Evolutionary conservation across 2,329 filamentous ascomycete species (phyloP), one percentile per base, ranked within the genome.

Genomic region (Madurella fahalii): DNA sequence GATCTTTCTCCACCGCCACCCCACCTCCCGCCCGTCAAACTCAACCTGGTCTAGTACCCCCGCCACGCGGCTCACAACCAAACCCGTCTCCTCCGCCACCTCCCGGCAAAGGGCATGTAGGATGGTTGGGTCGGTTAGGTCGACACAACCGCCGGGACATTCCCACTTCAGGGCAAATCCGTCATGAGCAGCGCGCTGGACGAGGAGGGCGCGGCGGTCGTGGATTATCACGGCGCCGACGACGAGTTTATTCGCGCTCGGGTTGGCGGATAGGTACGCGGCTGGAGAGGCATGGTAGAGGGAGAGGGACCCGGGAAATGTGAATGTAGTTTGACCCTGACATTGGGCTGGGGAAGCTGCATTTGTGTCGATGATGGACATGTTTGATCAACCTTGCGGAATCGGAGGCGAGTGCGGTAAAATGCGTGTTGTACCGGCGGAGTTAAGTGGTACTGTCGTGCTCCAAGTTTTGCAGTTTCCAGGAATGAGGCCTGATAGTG

Each of bases 161-260:
- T 63, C 61, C 60, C 60, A 63, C 2, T 54, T 32, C 3, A 58
- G 42, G 0, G 60, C 58, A 34, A 61, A 63, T 5, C 60, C 61
- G 41, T 63, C 61, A 2, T 57, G 59, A 3, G 60, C 41, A 4
- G 61, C 53, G 16, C 61, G 61, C 17, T 62, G 61, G 44, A 63
- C 50, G n/a, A 63, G 53, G 8, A 63, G 60, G 9, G 53, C 50
- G n/a, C 46, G 55, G 9, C 39, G 16, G 12, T 47, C 31, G 40
- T 54, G 40, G 20, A 60, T 40, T 31, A 63, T 44, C 2, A 61
- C 37, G n/a, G 56, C 58, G 40, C 52, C 47, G 18, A 61, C 58
- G 25, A 63, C 46, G 7, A 63, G 53, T 18, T 43, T 32, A 31
- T 32, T 47, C 5, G 59, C 5, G 20, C 39, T 12, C 0, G 61